Base-by-base conservation (phyloP, 2,329 filamentous ascomycete genomes). In the Fusarium sp. region DNA sequence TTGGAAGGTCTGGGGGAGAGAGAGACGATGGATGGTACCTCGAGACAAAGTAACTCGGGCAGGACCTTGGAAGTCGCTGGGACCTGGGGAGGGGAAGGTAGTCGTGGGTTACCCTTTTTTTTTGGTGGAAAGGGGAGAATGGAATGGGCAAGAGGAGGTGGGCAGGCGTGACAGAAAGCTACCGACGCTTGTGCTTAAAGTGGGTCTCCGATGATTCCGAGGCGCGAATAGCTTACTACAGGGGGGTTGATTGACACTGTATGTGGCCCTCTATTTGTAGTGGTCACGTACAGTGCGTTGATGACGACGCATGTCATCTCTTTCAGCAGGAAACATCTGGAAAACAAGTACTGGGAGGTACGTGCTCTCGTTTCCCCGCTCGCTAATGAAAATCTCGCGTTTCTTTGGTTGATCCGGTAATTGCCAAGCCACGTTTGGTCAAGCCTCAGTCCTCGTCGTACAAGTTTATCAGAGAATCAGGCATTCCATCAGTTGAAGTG, bases 21-120 rank as follows among this genome's bases (percentile, higher is more conserved):
- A 69, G 64, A 63, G 67, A 68, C 68, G 74, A 71, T 61, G 69
- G 66, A 72, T 46, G 77, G 80, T 82, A 83, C 81, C 75, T 82
- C 72, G 61, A 74, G 71, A 72, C 69, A 75, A 83, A 80, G 81
- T 82, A 82, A 79, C 79, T 81, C 75, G 70, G 71, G 59, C 66
- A 75, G 69, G 66, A 76, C 72, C 73, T 77, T 70, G 71, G 59
- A 74, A 74, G 71, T 74, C 69, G 71, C 71, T 73, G 71, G 75
- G 72, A 73, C 72, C 67, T 76, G 75, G 76, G 69, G 70, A 71
- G 69, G 70, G 72, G 70, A 71, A 70, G 71, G 70, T 73, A 72
- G 74, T 77, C 71, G 78, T 76, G 76, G 77, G 75, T 77, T 71
- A 74, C 64, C 72, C 74, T 76, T 72, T 77, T 63, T 59, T 77